phyloP scores from a whole-genome alignment of 2,329 filamentous ascomycete species.

The Alternaria dauci region DNA sequence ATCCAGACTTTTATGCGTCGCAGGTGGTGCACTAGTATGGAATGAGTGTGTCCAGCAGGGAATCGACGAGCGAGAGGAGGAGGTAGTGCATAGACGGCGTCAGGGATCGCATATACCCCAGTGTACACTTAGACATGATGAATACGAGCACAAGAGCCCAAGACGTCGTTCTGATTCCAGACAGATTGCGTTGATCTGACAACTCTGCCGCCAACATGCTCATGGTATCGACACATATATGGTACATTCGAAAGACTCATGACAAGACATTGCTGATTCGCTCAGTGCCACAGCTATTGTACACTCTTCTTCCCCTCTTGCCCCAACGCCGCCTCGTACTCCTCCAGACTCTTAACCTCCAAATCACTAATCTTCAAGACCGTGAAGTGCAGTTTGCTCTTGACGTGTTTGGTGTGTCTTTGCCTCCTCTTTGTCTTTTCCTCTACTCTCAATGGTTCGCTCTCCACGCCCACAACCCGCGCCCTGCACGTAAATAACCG shows the following conservation, averaged over 20 bases:
- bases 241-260: constrained; percentile 19
- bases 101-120: constrained; percentile 12
- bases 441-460: constrained; percentile 65
- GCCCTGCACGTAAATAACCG: constrained; percentile 85
- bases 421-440: constrained; percentile 72
- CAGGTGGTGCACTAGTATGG: constrained; percentile 48
- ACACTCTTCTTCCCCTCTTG: constrained; percentile 8
- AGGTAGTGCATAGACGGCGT: constrained; percentile 11
- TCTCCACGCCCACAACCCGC: constrained; percentile 83
- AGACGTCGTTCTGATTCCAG: not conserved
- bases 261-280: not conserved
- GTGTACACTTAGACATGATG: constrained; percentile 11
- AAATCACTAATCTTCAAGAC: constrained; percentile 85
- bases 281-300: constrained; percentile 11
- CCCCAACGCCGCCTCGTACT: constrained; percentile 56
- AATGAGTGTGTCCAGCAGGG: not conserved
- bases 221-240: constrained; percentile 24
- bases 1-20: constrained; percentile 67
- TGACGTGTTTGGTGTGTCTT: constrained; percentile 73
- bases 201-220: not conserved
- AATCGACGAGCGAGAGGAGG: not conserved
- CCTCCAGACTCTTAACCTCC: constrained; percentile 67
- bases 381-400: constrained; percentile 91
- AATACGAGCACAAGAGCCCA: not conserved
- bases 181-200: not conserved